Conservation (phyloP, 768 basidiomycete genomes). For the Terana coerulea region DNA sequence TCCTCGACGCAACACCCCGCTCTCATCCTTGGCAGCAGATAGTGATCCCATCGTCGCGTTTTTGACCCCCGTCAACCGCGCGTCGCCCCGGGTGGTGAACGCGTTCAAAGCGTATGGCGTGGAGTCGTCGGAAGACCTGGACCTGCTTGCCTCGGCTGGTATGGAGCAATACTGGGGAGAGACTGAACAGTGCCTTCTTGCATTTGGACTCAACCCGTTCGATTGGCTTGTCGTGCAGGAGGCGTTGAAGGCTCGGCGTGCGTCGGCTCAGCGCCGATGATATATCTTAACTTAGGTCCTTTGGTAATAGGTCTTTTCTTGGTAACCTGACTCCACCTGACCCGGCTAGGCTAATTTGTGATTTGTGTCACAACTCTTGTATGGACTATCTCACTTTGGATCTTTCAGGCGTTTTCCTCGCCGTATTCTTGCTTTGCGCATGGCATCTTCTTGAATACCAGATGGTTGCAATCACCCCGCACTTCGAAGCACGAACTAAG, state of each 20-base stretch:
- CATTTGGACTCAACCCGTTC: not conserved
- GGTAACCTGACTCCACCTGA: no score
- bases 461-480: no score
- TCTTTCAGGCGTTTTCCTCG: no score
- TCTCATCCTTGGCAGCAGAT: not conserved
- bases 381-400: no score
- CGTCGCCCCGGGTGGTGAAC: not conserved
- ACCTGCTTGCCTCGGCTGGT: not conserved
- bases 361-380: no score
- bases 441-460: no score
- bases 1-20: not conserved
- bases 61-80: not conserved
- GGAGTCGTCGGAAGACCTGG: slow-evolving; percentile 1
- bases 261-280: no score
- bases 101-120: slow-evolving; percentile 5
- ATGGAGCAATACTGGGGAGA: slow-evolving; percentile 8
- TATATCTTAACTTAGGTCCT: no score
- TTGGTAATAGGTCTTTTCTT: no score
- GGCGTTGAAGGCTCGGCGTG: not conserved
- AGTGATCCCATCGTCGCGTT: not conserved
- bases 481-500: no score
- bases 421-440: no score
- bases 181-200: not conserved
- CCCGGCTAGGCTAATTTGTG: no score
- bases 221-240: slow-evolving; percentile 4